A percentile compares a stretch with the other conserved stretches of the same genome.
phyloP scores from a whole-genome alignment of 495 filamentous ascomycete species.

The Aspergillus biplanus region DNA sequence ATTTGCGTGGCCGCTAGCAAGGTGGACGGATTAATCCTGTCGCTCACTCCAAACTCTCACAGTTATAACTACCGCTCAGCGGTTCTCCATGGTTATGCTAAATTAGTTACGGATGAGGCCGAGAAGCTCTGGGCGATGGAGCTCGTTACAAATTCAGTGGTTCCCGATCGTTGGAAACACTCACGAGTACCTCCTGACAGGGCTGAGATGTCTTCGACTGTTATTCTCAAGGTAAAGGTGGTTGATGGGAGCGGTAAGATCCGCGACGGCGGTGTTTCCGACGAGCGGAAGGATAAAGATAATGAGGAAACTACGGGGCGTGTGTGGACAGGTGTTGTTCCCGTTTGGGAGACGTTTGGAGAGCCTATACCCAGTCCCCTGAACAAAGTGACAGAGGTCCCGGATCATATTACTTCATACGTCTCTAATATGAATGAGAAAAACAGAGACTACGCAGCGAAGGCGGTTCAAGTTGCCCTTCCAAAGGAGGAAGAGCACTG shows the following conservation, averaged over 20 bases:
- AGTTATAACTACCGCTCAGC: slow-evolving; percentile 91
- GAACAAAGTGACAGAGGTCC: slow-evolving; percentile 62
- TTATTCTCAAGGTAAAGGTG: slow-evolving; percentile 71
- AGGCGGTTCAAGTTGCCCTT: slow-evolving; percentile 40
- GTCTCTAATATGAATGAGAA: slow-evolving; percentile 57
- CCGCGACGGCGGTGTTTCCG: slow-evolving; percentile 66
- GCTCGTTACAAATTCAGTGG: slow-evolving; percentile 75
- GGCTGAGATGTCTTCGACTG: slow-evolving; percentile 78
- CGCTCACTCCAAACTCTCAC: slow-evolving; percentile 78
- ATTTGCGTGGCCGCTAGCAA: slow-evolving; percentile 69
- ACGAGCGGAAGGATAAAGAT: slow-evolving; percentile 70
- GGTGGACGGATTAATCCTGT: slow-evolving; percentile 75
- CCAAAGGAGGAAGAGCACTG: slow-evolving; percentile 46
- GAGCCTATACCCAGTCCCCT: slow-evolving; percentile 67
- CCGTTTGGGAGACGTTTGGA: slow-evolving; percentile 67
- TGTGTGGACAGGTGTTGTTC: slow-evolving; percentile 87
- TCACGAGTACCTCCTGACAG: slow-evolving; percentile 72
- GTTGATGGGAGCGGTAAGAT: slow-evolving; percentile 79
- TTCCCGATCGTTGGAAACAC: slow-evolving; percentile 69
- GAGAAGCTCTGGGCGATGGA: slow-evolving; percentile 88
- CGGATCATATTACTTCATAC: slow-evolving; percentile 65
- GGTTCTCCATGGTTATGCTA: slow-evolving; percentile 75
- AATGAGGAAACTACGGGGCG: slow-evolving; percentile 60
- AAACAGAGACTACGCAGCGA: slow-evolving; percentile 55
- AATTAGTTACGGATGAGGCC: slow-evolving; percentile 62